Evolutionary conservation across 345 rosid species (phyloP).

Genomic region (Murraya koenigii): DNA sequence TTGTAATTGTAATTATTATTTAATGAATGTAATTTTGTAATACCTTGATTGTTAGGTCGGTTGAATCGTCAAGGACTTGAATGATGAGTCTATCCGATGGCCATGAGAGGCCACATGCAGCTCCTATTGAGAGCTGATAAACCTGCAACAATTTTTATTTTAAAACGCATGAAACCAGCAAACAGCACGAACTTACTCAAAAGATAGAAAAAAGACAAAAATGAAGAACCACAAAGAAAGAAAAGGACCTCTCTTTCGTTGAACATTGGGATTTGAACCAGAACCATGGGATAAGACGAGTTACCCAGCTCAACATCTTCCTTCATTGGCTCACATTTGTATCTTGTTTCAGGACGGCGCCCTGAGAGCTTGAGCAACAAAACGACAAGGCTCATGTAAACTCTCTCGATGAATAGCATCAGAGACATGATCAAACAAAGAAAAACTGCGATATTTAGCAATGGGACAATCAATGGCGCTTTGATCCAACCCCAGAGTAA

Average conservation of each 20-base stretch:
- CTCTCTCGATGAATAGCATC: constrained; percentile 85
- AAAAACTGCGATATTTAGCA: constrained; percentile 51
- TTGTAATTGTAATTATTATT: not conserved
- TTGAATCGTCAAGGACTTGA: constrained; percentile 96
- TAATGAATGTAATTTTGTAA: not conserved
- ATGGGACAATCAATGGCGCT: constrained; percentile 83
- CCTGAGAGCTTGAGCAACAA: constrained; percentile 68
- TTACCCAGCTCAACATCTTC: constrained; percentile 87
- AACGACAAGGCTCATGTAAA: constrained; percentile 82
- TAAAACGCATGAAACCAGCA: not conserved
- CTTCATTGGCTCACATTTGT: constrained; percentile 76
- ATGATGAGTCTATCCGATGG: constrained; percentile 84
- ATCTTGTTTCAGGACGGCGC: constrained; percentile 74
- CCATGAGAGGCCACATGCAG: constrained; percentile 97
- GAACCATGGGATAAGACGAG: constrained; percentile 81
- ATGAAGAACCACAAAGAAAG: not conserved
- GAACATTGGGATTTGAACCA: constrained; percentile 97
- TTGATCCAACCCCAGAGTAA: constrained; percentile 65
- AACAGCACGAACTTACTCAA: too few species aligned
- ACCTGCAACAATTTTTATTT: constrained; percentile 40
- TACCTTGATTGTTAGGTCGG: constrained; percentile 87
- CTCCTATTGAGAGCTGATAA: constrained; percentile 84
- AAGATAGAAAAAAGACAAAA: too few species aligned
- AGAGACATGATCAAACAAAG: constrained; percentile 83
- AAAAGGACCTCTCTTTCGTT: constrained; percentile 84